Evolutionary conservation across 1,284 basidiomycete species (phyloP).

Genomic region (Hypsizygus ulmarius): DNA sequence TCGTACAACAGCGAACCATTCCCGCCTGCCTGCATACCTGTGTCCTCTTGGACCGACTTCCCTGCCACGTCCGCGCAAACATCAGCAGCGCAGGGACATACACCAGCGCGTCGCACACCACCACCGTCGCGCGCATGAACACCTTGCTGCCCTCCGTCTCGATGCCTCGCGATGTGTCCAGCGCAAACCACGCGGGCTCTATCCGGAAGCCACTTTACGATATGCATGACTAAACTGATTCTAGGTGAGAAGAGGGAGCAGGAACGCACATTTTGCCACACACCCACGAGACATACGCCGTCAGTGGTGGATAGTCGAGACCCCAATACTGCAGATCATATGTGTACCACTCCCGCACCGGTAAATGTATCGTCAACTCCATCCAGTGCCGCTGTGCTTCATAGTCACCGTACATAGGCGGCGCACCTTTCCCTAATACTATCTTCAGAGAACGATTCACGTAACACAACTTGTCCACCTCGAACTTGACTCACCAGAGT

Average conservation of each 20-base stretch:
- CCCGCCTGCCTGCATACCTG: conserved; percentile 46
- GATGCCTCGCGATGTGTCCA: conserved; percentile 74
- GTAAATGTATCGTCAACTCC: conserved; percentile 80
- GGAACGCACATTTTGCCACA: conserved; percentile 63
- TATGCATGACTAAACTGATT: conserved; percentile 8
- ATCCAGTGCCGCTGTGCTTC: conserved; percentile 96
- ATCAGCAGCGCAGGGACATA: conserved; percentile 74
- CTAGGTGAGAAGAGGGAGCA: neutral
- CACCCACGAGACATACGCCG: conserved; percentile 83
- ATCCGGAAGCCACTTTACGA: conserved; percentile 59
- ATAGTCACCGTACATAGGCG: conserved; percentile 89
- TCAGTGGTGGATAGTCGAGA: conserved; percentile 89
- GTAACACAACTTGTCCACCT: too few species aligned
- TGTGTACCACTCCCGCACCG: conserved; percentile 76
- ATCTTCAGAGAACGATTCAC: too few species aligned
- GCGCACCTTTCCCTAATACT: conserved; percentile 56
- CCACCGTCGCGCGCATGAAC: conserved; percentile 81
- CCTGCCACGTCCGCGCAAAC: conserved; percentile 63
- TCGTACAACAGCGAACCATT: neutral
- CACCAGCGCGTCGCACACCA: conserved; percentile 66
- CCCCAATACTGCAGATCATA: conserved; percentile 92
- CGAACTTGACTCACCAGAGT: conserved; percentile 76
- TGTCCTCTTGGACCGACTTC: conserved; percentile 63
- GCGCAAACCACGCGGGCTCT: conserved; percentile 72
- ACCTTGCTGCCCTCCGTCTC: conserved; percentile 67